A percentile compares a stretch with the other conserved stretches of the same genome.
Evolutionary conservation across 352 stramenopile species (phyloP).

Genomic region (Globisporangium yorkense): DNA sequence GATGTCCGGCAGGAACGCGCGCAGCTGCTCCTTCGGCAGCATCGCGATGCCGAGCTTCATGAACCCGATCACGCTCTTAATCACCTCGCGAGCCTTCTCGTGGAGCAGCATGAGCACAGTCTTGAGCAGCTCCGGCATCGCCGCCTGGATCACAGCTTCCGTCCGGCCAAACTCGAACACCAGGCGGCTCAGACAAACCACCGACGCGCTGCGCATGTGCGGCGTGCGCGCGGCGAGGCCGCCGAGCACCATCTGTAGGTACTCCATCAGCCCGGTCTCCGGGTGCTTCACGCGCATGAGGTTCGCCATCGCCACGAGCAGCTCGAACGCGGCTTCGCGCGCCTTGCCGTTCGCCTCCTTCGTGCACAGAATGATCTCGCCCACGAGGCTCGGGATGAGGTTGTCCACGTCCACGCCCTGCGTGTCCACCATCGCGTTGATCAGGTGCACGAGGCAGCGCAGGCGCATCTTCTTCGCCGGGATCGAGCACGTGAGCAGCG

Average conservation of each 20-base stretch:
- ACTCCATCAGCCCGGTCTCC: constrained; percentile 78
- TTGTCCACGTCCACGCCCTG: constrained; percentile 73
- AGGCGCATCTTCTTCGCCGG: constrained; percentile 94
- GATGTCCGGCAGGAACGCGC: constrained; percentile 88
- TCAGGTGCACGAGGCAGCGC: constrained; percentile 82
- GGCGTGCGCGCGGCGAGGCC: constrained; percentile 90
- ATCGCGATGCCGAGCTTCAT: constrained; percentile 94
- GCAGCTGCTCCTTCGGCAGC: constrained; percentile 83
- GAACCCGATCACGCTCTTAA: constrained; percentile 95
- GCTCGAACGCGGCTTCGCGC: constrained; percentile 78
- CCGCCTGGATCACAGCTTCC: constrained; percentile 49
- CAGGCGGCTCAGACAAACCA: constrained; percentile 92
- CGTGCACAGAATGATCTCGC: constrained; percentile 94
- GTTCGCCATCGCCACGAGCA: constrained; percentile 81
- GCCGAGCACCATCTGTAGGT: constrained; percentile 91
- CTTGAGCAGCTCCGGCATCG: constrained; percentile 88
- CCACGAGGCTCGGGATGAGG: constrained; percentile 89
- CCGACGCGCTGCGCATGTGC: constrained; percentile 95
- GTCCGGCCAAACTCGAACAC: constrained; percentile 92
- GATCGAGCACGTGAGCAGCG: constrained; percentile 92
- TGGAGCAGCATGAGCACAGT: constrained; percentile 92
- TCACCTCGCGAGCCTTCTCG: constrained; percentile 94
- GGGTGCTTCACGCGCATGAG: constrained; percentile 59
- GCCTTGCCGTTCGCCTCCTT: constrained; percentile 97
- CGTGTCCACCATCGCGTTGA: constrained; percentile 70